Evolutionary conservation across 305 asterid genomes (phyloP).

Genomic region (Solanum hybrid): DNA sequence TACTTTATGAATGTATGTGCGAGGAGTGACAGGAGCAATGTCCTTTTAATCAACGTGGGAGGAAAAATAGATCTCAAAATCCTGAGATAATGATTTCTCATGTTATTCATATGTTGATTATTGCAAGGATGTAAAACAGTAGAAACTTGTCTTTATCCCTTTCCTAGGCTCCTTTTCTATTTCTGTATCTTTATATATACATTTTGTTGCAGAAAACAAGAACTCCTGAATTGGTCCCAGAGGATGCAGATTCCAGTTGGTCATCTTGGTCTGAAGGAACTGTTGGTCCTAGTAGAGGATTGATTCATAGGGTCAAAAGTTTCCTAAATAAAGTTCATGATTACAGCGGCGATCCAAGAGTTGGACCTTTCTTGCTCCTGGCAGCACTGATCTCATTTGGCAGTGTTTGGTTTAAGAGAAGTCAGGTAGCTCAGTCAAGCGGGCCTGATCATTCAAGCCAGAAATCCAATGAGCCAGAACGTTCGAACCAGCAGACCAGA

Average conservation of each 20-base stretch:
- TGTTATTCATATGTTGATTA: neutral
- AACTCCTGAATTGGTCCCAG: constrained; percentile 78
- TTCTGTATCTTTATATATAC: neutral
- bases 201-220: constrained; percentile 54
- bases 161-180: neutral
- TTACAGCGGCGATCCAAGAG: constrained; percentile 66
- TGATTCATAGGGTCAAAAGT: constrained; percentile 31
- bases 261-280: constrained; percentile 39
- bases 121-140: neutral
- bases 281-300: constrained; percentile 34
- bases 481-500: constrained; percentile 10
- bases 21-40: neutral
- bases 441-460: constrained; percentile 31
- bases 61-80: neutral
- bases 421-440: constrained; percentile 30
- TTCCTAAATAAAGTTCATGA: constrained; percentile 26
- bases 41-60: neutral
- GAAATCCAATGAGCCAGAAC: constrained; percentile 21
- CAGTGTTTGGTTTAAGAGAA: constrained; percentile 57
- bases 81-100: neutral
- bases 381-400: constrained; percentile 71
- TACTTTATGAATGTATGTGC: neutral
- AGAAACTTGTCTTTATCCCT: neutral
- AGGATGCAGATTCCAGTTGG: constrained; percentile 71
- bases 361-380: constrained; percentile 83